Percentiles rank a stretch among this genome's conserved stretches.
Evolutionary conservation across 352 stramenopile species (phyloP).

Genomic region (Globisporangium spinosum): DNA sequence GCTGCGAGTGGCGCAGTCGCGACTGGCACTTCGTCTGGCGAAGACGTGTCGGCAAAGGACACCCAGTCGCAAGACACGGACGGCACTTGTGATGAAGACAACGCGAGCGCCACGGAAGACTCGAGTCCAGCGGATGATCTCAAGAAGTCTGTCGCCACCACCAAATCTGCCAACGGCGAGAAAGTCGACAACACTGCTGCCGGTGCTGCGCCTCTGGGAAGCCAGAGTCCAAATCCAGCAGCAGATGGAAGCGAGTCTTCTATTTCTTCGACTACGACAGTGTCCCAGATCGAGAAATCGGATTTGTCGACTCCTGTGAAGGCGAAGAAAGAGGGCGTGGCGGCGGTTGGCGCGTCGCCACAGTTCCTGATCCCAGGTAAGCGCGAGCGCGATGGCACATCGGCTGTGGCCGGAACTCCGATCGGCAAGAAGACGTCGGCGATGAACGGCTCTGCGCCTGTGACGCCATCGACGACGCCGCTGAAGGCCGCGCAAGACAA

Average conservation of each 20-base stretch:
- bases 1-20: slow-evolving; percentile 28
- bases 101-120: slow-evolving; percentile 43
- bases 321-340: slow-evolving; percentile 23
- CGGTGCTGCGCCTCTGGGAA: slow-evolving; percentile 1
- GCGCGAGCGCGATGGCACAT: slow-evolving; percentile 35
- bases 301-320: slow-evolving; percentile 32
- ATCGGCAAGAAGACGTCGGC: slow-evolving; percentile 23
- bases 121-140: slow-evolving; percentile 21
- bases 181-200: not conserved
- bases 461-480: slow-evolving; percentile 25
- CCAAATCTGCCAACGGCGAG: not conserved
- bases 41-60: slow-evolving; percentile 49
- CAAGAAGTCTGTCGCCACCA: not conserved
- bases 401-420: slow-evolving; percentile 17
- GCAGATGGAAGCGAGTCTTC: slow-evolving; percentile 22
- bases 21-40: slow-evolving; percentile 26
- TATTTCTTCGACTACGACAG: slow-evolving; percentile 11
- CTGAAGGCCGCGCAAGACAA: slow-evolving; percentile 20
- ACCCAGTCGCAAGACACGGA: slow-evolving; percentile 56
- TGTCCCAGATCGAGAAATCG: not conserved
- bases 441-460: slow-evolving; percentile 13
- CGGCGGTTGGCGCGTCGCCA: slow-evolving; percentile 8
- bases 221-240: slow-evolving; percentile 43
- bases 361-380: slow-evolving; percentile 36
- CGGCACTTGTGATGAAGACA: slow-evolving; percentile 36